phyloP scores from a whole-genome alignment of 1,284 basidiomycete genomes.

The Cryptococcus sp. region DNA sequence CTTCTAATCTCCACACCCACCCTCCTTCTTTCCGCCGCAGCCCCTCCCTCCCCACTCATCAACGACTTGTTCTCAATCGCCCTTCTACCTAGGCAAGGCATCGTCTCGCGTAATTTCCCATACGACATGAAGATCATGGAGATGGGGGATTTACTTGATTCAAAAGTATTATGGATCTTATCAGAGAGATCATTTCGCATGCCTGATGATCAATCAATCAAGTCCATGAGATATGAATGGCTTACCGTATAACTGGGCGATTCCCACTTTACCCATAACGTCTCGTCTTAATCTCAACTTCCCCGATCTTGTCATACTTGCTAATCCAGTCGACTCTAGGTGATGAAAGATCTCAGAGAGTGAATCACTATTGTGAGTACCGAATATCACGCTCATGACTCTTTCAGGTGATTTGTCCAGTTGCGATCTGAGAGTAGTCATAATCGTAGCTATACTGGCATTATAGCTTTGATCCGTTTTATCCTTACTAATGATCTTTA shows the following conservation, averaged over 20 bases:
- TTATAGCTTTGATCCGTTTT: not conserved
- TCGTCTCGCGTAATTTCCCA: constrained; percentile 46
- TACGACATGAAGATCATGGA: not conserved
- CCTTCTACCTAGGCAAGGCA: constrained; percentile 69
- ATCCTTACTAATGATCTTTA: not conserved
- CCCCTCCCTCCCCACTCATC: constrained; percentile 57
- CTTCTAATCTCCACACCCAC: not conserved
- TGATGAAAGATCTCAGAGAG: constrained; percentile 60
- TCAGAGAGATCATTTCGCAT: not conserved
- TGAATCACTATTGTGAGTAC: constrained; percentile 76
- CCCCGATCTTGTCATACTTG: constrained; percentile 21
- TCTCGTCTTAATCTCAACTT: constrained; percentile 49
- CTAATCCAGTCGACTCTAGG: constrained; percentile 42
- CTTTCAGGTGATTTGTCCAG: constrained; percentile 33
- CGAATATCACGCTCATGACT: constrained; percentile 69
- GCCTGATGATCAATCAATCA: not conserved
- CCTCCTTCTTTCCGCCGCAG: constrained; percentile 31
- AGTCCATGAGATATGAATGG: not conserved
- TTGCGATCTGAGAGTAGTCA: too few relatives aligned
- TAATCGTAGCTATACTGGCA: not conserved
- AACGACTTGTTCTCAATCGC: constrained; percentile 72
- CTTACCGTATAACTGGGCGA: not conserved
- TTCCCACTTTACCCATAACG: constrained; percentile 59
- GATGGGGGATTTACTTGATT: not conserved
- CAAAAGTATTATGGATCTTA: not conserved